These are phyloP conservation scores for Tylopilus felleus DNA, from an alignment of 768 basidiomycete species.

Conservation along the genomic window DNA sequence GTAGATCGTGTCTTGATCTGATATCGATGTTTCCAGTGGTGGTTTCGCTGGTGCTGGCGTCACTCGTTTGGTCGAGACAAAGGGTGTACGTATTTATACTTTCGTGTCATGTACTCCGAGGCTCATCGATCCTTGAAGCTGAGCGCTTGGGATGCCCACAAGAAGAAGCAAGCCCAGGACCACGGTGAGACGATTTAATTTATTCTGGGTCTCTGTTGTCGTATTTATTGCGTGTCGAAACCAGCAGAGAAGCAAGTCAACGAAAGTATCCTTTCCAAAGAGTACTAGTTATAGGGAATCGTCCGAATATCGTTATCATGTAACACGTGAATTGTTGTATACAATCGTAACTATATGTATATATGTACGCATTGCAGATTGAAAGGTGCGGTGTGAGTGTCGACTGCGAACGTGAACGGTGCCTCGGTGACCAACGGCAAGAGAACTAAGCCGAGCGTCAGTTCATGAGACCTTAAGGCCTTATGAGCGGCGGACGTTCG, in stretches of 20 bases:
- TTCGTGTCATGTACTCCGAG: no score
- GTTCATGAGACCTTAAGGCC: no score
- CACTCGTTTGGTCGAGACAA: conserved; percentile 14
- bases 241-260: background rate
- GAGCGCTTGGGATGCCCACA: background rate
- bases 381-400: no score
- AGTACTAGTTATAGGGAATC: background rate
- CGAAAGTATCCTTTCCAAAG: background rate
- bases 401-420: no score
- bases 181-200: conserved; percentile 1
- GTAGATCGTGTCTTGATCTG: background rate
- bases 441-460: no score
- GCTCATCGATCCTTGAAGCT: background rate
- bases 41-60: conserved; percentile 3
- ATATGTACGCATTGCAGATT: no score
- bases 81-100: conserved; percentile 12
- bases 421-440: no score
- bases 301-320: background rate
- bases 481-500: no score
- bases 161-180: conserved; percentile 3
- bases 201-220: no score
- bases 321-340: background rate
- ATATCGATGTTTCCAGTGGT: conserved; percentile 8
- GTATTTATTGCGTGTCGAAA: background rate
- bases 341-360: no score